phyloP scores from a whole-genome alignment of 2,329 filamentous ascomycete species.

The Aspergillus transmontanensis region DNA sequence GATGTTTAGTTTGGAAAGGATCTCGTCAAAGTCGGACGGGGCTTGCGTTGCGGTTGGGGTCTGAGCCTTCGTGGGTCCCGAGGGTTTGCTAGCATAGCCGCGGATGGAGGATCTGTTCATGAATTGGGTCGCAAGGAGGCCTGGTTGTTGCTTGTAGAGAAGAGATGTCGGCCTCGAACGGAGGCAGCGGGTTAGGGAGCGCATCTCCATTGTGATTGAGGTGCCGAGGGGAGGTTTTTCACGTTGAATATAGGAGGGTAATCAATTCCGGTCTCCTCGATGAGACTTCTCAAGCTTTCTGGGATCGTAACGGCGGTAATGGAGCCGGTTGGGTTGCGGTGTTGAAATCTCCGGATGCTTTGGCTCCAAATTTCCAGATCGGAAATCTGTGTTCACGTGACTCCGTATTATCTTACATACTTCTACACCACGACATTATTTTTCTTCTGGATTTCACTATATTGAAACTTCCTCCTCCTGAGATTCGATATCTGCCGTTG shows the following conservation, averaged over 20 bases:
- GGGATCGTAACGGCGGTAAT: neutral
- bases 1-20: slow-evolving; percentile 37
- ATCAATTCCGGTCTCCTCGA: neutral
- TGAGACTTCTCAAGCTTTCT: neutral
- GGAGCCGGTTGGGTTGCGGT: neutral
- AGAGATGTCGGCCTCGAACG: slow-evolving; percentile 34
- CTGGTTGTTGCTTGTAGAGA: slow-evolving; percentile 18
- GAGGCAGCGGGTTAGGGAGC: slow-evolving; percentile 34
- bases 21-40: slow-evolving; percentile 32
- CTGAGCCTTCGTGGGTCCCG: slow-evolving; percentile 7
- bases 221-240: neutral
- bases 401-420: neutral
- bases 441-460: neutral
- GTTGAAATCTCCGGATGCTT: slow-evolving; percentile 7
- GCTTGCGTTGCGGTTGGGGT: neutral
- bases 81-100: slow-evolving; percentile 9
- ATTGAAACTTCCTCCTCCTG: neutral
- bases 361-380: slow-evolving; percentile 13
- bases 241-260: neutral
- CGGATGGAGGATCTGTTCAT: slow-evolving; percentile 12
- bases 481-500: neutral
- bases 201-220: slow-evolving; percentile 33
- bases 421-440: neutral
- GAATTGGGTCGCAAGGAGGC: slow-evolving; percentile 16
- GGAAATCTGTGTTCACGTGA: slow-evolving; percentile 21